Percentiles rank a stretch among this genome's conserved stretches.
These are phyloP conservation scores for Claviceps pazoutovae DNA, from an alignment of 2,329 filamentous ascomycete species.

Conservation along the genomic window DNA sequence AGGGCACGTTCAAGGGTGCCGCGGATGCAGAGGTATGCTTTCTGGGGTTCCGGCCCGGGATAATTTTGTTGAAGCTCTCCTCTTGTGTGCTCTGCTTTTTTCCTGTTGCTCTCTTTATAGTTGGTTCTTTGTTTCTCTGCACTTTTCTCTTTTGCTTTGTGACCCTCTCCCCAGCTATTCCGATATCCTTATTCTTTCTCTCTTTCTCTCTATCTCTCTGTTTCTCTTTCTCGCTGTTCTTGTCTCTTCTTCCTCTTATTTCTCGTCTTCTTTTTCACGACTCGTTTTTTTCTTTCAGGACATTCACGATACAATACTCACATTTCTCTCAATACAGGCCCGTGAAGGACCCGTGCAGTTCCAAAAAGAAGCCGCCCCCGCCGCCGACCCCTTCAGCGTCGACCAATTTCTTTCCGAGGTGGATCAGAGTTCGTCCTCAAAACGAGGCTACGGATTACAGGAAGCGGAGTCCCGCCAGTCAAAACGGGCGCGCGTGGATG, in stretches of 20 bases:
- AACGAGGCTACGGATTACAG: constrained; percentile 65
- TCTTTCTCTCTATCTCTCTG: neutral
- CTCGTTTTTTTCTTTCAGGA: neutral
- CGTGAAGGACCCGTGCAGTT: constrained; percentile 92
- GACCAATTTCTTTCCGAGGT: constrained; percentile 84
- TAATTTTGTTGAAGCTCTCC: too few species aligned
- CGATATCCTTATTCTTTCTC: neutral
- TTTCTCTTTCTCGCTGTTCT: neutral
- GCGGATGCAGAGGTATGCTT: constrained; percentile 61
- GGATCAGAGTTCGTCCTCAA: constrained; percentile 46
- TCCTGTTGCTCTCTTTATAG: too few species aligned
- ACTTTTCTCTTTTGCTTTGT: too few species aligned
- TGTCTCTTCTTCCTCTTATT: neutral
- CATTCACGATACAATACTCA: constrained; percentile 15
- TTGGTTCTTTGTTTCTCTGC: too few species aligned
- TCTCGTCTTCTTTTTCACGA: neutral
- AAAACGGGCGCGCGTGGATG: constrained; percentile 69
- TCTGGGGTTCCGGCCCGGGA: neutral
- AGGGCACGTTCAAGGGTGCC: constrained; percentile 81
- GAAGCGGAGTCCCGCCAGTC: constrained; percentile 44
- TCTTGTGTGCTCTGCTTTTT: too few species aligned
- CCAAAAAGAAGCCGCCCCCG: constrained; percentile 56
- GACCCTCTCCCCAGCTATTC: too few species aligned
- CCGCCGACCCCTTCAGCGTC: constrained; percentile 81
- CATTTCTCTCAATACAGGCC: constrained; percentile 29